Base-by-base conservation (phyloP, 805 yeast species). In the Kuraishia piskuri region DNA sequence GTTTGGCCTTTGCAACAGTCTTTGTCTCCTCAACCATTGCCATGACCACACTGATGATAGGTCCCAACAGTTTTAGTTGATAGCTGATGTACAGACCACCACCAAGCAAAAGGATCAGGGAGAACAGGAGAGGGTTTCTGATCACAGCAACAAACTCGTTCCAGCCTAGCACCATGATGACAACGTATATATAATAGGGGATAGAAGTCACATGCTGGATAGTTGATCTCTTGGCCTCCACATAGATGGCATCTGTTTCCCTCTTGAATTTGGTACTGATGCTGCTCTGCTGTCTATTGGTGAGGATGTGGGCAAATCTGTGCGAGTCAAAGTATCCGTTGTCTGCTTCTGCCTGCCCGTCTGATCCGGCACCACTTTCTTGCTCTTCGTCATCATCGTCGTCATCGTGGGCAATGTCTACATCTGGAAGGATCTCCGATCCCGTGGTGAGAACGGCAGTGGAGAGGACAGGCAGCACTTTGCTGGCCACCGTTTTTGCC, bases 101-200 rank as follows among this genome's bases (percentile, higher is more conserved):
- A 1, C 78, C 78, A 1, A 76, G 48, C 10, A 90, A 51, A 48
- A 91, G 64, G 1, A 79, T 61, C 50, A 90, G 65, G 5, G 87
- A 74, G 58, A 91, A 82, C 59, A 87, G 78, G n/a, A 92, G 61
- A 52, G 99, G 97, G 64, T 88, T 91, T 57, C 95, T 79, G 48
- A 94, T 63, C 19, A 94, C 80, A 9, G 94, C 86, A 86, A 90
- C 79, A 59, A 94, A 85, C 73, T 94, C 97, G 67, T 91, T 91
- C 97, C 97, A 94, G 9, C 99, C 99, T 22, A 94, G 73, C 2
- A 88, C 82, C 2, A 86, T 67, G 22, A 94, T 71, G 14, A 92
- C 63, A 10, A 82, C 70, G 69, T 89, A 90, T 54, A 94, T 81
- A 73, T 86, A 94, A 58, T 83, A 73, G 3, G 99, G 99, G 54